phyloP scores from a whole-genome alignment of 2,329 filamentous ascomycete genomes.

The Fusarium sulawesiense region DNA sequence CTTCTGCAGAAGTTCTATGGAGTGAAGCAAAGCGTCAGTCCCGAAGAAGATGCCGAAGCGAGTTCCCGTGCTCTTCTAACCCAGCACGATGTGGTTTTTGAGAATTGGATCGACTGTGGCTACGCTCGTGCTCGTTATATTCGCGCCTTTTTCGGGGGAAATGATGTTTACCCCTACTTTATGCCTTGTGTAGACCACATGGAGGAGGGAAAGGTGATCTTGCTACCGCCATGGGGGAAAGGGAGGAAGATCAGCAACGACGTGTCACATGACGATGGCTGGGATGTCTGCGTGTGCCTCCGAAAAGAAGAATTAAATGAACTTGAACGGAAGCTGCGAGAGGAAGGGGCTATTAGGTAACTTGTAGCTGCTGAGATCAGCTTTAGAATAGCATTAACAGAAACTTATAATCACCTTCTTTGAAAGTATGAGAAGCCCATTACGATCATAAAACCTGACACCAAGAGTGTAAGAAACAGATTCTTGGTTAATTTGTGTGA shows the following conservation, averaged over 20 bases:
- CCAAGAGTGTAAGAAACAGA: neutral
- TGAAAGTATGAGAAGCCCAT: neutral
- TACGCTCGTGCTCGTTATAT: neutral
- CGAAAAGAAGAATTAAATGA: constrained; percentile 2
- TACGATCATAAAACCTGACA: neutral
- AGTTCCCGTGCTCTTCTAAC: constrained; percentile 21
- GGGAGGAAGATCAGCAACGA: constrained; percentile 9
- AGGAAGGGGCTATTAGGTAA: neutral
- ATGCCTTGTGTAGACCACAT: constrained; percentile 28
- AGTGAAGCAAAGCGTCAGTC: constrained; percentile 23
- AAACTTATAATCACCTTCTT: neutral
- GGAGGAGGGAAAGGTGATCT: constrained; percentile 36
- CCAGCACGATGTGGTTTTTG: constrained; percentile 27
- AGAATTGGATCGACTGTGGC: constrained; percentile 39
- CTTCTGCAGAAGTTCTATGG: constrained; percentile 25
- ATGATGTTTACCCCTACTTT: constrained; percentile 13
- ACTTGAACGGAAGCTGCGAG: neutral
- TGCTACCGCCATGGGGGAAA: constrained; percentile 29
- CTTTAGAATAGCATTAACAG: neutral
- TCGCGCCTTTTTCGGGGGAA: neutral
- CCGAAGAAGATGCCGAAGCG: constrained; percentile 14
- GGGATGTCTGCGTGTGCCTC: constrained; percentile 32
- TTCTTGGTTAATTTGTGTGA: neutral
- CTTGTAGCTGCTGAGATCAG: neutral
- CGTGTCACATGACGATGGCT: neutral